These are phyloP conservation scores for Fusarium liriodendri DNA, from an alignment of 2,329 filamentous ascomycete species.

Conservation along the genomic window DNA sequence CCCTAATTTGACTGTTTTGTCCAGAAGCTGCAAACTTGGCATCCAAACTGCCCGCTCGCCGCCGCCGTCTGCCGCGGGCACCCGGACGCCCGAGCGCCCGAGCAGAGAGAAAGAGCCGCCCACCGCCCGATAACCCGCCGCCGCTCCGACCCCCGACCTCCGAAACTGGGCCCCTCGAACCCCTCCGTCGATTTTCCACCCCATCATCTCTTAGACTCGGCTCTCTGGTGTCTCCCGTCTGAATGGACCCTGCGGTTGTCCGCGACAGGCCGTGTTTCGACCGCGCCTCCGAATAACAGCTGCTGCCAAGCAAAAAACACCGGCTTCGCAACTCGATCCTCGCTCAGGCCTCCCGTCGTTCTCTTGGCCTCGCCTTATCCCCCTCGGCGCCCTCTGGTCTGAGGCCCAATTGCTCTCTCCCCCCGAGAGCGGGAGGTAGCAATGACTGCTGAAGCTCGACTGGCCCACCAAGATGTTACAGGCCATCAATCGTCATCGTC, in stretches of 20 bases:
- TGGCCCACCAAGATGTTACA: slow-evolving; percentile 54
- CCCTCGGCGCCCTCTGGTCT: slow-evolving; percentile 15
- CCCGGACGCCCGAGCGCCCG: slow-evolving; percentile 45
- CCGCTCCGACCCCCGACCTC: slow-evolving; percentile 33
- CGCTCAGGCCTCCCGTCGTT: slow-evolving; percentile 13
- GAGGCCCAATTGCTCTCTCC: slow-evolving; percentile 37
- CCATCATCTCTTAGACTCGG: slow-evolving; percentile 23
- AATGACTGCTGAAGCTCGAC: slow-evolving; percentile 52
- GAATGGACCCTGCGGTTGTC: slow-evolving; percentile 42
- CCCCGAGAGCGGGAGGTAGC: slow-evolving; percentile 43
- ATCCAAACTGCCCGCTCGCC: slow-evolving; percentile 25
- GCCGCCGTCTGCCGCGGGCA: slow-evolving; percentile 42
- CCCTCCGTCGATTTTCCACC: slow-evolving; percentile 18
- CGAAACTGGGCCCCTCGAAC: slow-evolving; percentile 27
- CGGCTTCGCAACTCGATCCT: slow-evolving; percentile 1
- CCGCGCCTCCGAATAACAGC: slow-evolving; percentile 39
- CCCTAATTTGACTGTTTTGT: slow-evolving; percentile 3
- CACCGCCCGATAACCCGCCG: slow-evolving; percentile 36
- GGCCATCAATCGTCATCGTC: slow-evolving; percentile 45
- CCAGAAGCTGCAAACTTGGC: neutral
- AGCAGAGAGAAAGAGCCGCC: slow-evolving; percentile 39
- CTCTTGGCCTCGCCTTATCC: slow-evolving; percentile 2
- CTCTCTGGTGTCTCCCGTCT: slow-evolving; percentile 36
- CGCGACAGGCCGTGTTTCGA: slow-evolving; percentile 43
- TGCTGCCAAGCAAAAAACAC: slow-evolving; percentile 9